phyloP scores from a whole-genome alignment of 2,329 filamentous ascomycete species.

The Fusarium foetens region DNA sequence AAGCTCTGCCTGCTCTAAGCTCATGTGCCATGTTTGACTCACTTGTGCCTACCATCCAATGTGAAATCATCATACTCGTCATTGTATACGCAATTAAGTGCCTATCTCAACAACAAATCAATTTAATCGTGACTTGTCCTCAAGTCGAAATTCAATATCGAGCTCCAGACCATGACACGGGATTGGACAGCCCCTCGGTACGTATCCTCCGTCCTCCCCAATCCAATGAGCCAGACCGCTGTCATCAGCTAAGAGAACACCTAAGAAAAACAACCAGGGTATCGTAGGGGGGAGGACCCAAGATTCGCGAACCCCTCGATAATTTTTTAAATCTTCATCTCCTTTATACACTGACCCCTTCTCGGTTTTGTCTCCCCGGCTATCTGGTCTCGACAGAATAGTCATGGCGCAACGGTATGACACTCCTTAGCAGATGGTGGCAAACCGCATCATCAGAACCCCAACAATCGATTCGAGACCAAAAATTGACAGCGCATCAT shows the following conservation, averaged over 20 bases:
- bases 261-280: conserved; percentile 42
- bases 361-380: neutral
- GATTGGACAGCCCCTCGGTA: conserved; percentile 33
- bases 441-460: conserved; percentile 15
- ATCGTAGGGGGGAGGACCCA: conserved; percentile 33
- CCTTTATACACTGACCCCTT: neutral
- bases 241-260: conserved; percentile 36
- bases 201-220: conserved; percentile 25
- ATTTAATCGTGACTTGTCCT: neutral
- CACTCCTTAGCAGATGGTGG: conserved; percentile 6
- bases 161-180: conserved; percentile 26
- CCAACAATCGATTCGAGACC: neutral
- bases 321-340: conserved; percentile 5
- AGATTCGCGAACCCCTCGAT: conserved; percentile 39
- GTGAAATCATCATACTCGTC: neutral
- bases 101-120: neutral
- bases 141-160: neutral
- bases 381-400: conserved; percentile 10
- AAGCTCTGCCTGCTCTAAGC: neutral
- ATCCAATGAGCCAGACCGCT: conserved; percentile 25
- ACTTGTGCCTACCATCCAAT: neutral
- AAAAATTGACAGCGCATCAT: conserved; percentile 17
- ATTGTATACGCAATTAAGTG: neutral
- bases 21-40: neutral
- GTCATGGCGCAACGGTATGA: conserved; percentile 52